phyloP scores from a whole-genome alignment of 2,329 filamentous ascomycete genomes.

The Fusarium armeniacum region DNA sequence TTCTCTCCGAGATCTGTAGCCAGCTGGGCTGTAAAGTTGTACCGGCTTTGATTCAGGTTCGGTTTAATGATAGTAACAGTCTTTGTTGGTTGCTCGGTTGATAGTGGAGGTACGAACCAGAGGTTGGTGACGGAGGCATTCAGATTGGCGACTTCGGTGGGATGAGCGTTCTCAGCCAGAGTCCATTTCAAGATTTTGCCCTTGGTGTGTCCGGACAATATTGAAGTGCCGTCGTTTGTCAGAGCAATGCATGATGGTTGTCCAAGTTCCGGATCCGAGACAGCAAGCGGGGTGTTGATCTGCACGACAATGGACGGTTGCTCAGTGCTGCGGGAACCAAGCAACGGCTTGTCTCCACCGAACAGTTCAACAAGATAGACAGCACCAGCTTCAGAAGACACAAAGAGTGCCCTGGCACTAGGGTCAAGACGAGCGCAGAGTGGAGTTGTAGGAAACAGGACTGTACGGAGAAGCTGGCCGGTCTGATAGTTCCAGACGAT shows the following conservation, averaged over 20 bases:
- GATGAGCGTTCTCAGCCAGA: constrained; percentile 76
- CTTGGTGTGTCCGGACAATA: constrained; percentile 84
- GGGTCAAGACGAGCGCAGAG: constrained; percentile 83
- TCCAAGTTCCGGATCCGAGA: constrained; percentile 73
- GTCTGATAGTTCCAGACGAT: constrained; percentile 94
- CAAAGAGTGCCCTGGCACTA: constrained; percentile 84
- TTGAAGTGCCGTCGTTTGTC: constrained; percentile 83
- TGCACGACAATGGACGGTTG: constrained; percentile 71
- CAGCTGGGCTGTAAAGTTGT: constrained; percentile 77
- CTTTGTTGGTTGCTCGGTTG: constrained; percentile 59
- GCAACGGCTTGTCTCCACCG: constrained; percentile 65
- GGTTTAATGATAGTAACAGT: constrained; percentile 82
- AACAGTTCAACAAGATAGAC: constrained; percentile 84
- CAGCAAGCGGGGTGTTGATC: constrained; percentile 66
- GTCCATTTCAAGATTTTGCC: constrained; percentile 88
- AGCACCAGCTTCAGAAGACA: constrained; percentile 83
- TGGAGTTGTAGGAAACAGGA: constrained; percentile 81
- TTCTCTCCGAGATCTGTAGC: constrained; percentile 57
- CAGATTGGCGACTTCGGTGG: constrained; percentile 76
- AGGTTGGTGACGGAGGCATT: constrained; percentile 89
- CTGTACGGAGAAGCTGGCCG: constrained; percentile 81
- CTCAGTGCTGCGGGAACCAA: constrained; percentile 67
- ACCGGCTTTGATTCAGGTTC: constrained; percentile 74
- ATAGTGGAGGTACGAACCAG: constrained; percentile 75
- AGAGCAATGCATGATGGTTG: constrained; percentile 76